Base-by-base conservation (phyloP, 768 basidiomycete genomes). In the Russula emetica region DNA sequence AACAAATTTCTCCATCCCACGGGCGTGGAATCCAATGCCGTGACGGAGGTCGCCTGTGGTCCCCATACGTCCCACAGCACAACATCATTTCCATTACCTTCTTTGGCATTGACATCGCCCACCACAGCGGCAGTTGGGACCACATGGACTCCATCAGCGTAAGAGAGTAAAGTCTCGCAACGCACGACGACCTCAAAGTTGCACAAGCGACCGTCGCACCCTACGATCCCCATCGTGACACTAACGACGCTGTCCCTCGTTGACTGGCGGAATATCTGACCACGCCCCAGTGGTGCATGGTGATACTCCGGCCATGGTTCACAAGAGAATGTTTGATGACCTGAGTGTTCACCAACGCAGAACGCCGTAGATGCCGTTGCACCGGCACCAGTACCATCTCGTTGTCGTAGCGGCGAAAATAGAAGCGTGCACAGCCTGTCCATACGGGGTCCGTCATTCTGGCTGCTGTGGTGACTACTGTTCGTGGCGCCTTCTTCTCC, bases 21-120 rank as follows among this genome's bases (percentile, higher is more conserved):
- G n/a, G 13, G 22, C 20, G n/a, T 38, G 34, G 40, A 14, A 49
- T 62, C 61, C 49, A 34, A 55, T 54, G 38, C 16, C 11, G 32
- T 36, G 38, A 38, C 1, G 38, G 38, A 14, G 24, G 61, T 55
- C 26, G 30, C 34, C 45, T 18, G 61, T 45, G 54, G 54, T 16
- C 45, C 53, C 61, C 54, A 62, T 20, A 16, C 34, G 2, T 24
- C 45, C 61, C 61, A 61, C 42, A 24, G 53, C 44, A 55, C 60
- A 8, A 16, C 38, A 38, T 38, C 14, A 38, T 38, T 16, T 38
- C 16, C 38, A 38, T 38, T 38, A 1, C 14, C 38, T 38, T 38
- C 38, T 4, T 16, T 16, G 14, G 38, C 13, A 16, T 38, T 5
- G 14, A 13, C 14, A 16, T 38, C 14, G 38, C 38, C 13, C 38